phyloP scores from a whole-genome alignment of 768 basidiomycete species.

The Dictyophora rubrovolvata region DNA sequence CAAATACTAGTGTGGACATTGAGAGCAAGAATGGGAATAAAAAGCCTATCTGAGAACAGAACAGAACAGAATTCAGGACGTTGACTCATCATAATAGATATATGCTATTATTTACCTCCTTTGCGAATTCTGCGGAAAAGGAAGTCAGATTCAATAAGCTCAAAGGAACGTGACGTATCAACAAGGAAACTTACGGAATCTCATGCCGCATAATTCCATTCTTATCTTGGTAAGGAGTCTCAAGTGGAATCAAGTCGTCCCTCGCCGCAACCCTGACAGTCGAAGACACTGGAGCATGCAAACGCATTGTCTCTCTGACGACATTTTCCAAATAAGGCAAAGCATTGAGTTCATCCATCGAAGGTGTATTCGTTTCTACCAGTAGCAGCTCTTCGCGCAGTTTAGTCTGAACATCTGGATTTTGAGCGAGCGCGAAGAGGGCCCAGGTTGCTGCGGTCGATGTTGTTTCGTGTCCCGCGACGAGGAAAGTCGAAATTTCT shows the following conservation, averaged over 20 bases:
- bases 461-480: constrained; percentile 53
- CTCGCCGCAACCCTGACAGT: constrained; percentile 35
- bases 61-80: neutral
- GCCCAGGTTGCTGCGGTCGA: constrained; percentile 44
- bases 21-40: constrained; percentile 41
- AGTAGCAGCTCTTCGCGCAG: constrained; percentile 48
- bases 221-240: constrained; percentile 33
- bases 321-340: constrained; percentile 64
- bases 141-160: neutral
- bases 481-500: constrained; percentile 55
- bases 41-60: constrained; percentile 16
- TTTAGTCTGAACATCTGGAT: constrained; percentile 39
- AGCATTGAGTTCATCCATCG: constrained; percentile 58
- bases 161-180: constrained; percentile 23
- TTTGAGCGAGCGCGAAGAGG: constrained; percentile 41
- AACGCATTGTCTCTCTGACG: constrained; percentile 48
- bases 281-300: constrained; percentile 40
- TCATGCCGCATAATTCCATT: constrained; percentile 30
- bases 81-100: neutral
- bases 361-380: constrained; percentile 44
- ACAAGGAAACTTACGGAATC: constrained; percentile 17
- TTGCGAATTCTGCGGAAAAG: neutral
- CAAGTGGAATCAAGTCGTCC: constrained; percentile 45
- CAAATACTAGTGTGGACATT: constrained; percentile 46
- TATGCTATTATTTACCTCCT: neutral